Base-by-base conservation (phyloP, 139 green algal genomes). In the Chloropicon primus region DNA sequence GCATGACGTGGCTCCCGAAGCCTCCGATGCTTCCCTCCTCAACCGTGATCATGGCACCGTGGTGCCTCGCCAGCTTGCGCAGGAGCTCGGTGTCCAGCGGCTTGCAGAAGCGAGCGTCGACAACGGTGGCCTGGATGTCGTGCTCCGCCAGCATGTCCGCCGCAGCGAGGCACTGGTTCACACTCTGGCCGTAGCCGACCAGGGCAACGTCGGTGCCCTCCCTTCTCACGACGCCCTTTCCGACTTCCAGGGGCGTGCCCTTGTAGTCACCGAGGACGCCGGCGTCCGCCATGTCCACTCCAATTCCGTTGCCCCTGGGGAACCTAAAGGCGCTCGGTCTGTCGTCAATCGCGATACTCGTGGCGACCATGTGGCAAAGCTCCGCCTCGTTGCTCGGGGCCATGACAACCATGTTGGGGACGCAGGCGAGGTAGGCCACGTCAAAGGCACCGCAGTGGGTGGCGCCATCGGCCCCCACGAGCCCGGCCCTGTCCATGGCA, bases 51-150 rank as follows among this genome's bases (percentile, higher is more conserved):
- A 99, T 87, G 23, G 92, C 88, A 0, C 84, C 78, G 84, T 99
- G 95, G 83, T 98, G 85, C 28, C 82, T 88, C 3, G 89, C 93
- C 28, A 93, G 71, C n/a, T 77, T 80, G 10, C 85, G 81, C 10
- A 96, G 62, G 25, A 98, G 85, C 28, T 84, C 75, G 0, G 82
- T 91, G 86, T 99, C 95, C 28, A 99, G 89, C 2, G 96, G 96
- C 87, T 99, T 99, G 92, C 94, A 98, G 86, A 98, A 99, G 28
- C 95, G 88, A 22, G 93, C 93, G 83, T 98, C 94, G 28, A 93
- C 86, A 0, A 98, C 93, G 0, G 94, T 98, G 24, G 89, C 86
- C 23, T 76, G 89, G 22, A 99, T 86, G 29, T 92, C 93, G 21
- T 85, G 80, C 71, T 91, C 84, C 75, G 86, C 85, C 74, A 98